Base-by-base conservation (phyloP, 257 asterid species). In the Rubia yunnanensis region DNA sequence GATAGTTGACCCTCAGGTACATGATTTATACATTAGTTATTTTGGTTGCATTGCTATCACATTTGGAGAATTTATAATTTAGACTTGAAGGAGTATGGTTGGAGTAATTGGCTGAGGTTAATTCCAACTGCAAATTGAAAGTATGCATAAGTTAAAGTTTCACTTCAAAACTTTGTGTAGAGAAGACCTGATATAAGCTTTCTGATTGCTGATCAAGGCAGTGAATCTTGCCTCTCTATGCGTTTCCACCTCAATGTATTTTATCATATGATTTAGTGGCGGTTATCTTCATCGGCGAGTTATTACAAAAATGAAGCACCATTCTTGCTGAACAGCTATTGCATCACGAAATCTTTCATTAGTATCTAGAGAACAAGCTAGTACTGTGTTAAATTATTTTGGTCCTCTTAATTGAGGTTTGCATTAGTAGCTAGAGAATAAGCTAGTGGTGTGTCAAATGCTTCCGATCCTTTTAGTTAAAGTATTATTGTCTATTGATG, bases 1-100 rank as follows among this genome's bases (percentile, higher is more conserved):
- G 99, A 94, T 94, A 73, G 89, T 90, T 82, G 97, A 94, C 73
- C 89, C 96, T 1, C 97, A 90, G 96, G 97, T 88, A 84, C 72
- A 81, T 30, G 65, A 50, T 67, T 66, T 61, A 22, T 59, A 64
- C 22, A 26, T 60, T 4, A 53, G n/a, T 28, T 15, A 20, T 41
- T n/a, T 56, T 64, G 22, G n/a, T 57, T 72, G 61, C 34, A 5
- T 31, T 11, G 35, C 7, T 24, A n/a, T 8, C 10, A n/a, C 28
- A 60, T 31, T 7, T 3, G 6, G 5, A 28, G 36, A 44, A 56
- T 27, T 27, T 6, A 28, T 11, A 27, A 4, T 28, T 14, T 32
- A 11, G 27, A 56, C 36, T 27, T 24, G 58, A 53, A 22, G 60
- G n/a, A 54, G 50, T 14, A 4, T 2, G 20, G 26, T 59, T 59